A percentile compares a stretch with the other conserved stretches of the same genome.
These are phyloP conservation scores for Colletotrichum nymphaeae DNA, from an alignment of 2,329 filamentous ascomycete genomes.

Conservation along the genomic window DNA sequence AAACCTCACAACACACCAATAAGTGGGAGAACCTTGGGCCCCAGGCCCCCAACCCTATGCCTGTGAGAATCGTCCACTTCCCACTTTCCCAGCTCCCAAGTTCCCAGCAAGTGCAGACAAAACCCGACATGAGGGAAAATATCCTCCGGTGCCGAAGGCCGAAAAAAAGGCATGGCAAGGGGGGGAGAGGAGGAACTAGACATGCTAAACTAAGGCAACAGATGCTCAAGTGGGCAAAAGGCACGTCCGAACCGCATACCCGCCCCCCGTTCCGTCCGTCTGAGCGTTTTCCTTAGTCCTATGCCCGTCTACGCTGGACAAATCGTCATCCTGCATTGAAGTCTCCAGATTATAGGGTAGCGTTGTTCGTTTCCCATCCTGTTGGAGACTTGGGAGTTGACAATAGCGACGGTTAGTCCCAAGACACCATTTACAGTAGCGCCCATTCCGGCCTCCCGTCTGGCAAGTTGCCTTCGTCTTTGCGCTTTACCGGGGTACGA, in stretches of 20 bases:
- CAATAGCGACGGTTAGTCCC: background rate
- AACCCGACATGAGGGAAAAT: background rate
- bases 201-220: background rate
- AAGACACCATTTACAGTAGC: background rate
- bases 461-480: too few species aligned
- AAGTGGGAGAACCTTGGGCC: background rate
- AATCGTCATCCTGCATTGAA: slow-evolving; percentile 3
- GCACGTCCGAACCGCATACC: background rate
- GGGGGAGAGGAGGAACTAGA: background rate
- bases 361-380: background rate
- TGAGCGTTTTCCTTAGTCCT: background rate
- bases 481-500: background rate
- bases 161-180: background rate
- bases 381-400: background rate
- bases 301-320: background rate
- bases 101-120: background rate
- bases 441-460: too few species aligned
- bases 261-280: background rate
- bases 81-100: background rate
- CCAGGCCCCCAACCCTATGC: background rate
- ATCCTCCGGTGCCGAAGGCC: background rate
- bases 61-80: background rate
- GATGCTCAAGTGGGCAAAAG: background rate
- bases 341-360: background rate
- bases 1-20: background rate